A percentile compares a stretch with the other conserved stretches of the same genome.
These are phyloP conservation scores for Arabis alpina DNA, from an alignment of 345 rosid genomes.

Conservation along the genomic window DNA sequence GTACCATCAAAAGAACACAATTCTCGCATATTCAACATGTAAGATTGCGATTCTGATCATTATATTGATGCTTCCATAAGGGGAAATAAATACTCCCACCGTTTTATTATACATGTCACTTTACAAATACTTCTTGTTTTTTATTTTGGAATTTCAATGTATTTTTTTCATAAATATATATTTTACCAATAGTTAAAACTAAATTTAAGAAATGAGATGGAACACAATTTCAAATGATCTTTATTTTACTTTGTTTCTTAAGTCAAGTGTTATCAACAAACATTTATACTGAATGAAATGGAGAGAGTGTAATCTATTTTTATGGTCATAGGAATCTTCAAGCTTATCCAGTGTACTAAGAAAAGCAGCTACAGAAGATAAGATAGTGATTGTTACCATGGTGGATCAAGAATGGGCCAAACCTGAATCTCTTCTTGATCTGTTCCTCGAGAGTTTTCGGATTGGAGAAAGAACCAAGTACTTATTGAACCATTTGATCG, in stretches of 20 bases:
- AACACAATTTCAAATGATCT: too few relatives aligned
- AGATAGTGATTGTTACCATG: conserved; percentile 52
- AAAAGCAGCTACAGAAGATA: conserved; percentile 42
- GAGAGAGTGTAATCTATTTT: background rate
- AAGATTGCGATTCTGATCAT: conserved; percentile 31
- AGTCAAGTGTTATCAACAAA: too few relatives aligned
- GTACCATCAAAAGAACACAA: background rate
- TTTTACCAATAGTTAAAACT: too few relatives aligned
- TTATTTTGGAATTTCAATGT: too few relatives aligned
- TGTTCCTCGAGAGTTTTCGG: conserved; percentile 57
- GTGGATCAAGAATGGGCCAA: conserved; percentile 51
- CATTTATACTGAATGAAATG: background rate
- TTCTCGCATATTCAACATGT: conserved; percentile 28
- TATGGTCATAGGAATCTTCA: conserved; percentile 23
- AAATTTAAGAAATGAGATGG: too few relatives aligned
- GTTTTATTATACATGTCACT: too few relatives aligned
- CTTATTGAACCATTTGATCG: conserved; percentile 55
- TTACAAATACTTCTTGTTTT: too few relatives aligned
- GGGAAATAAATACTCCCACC: background rate
- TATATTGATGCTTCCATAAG: background rate
- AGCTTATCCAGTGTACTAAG: conserved; percentile 40
- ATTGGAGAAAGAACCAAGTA: conserved; percentile 46
- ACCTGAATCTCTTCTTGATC: conserved; percentile 51
- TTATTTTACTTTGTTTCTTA: too few relatives aligned
- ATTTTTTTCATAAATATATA: too few relatives aligned